Evolutionary conservation across 257 asterid genomes (phyloP).

Genomic region (Nicotiana undulata): DNA sequence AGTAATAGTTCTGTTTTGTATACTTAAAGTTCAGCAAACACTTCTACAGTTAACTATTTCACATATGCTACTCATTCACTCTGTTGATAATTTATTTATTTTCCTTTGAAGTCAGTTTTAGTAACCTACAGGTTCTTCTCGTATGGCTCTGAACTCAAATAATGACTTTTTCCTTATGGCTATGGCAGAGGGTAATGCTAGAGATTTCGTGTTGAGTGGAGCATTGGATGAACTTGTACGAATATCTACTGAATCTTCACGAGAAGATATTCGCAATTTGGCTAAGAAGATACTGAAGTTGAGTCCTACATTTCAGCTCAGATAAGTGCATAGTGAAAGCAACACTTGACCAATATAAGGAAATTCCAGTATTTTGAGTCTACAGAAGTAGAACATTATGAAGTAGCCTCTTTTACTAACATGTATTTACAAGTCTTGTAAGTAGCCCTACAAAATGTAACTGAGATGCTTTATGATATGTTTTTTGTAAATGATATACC

Average conservation of each 20-base stretch:
- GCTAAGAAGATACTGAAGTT: constrained; percentile 67
- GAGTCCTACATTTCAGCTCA: constrained; percentile 46
- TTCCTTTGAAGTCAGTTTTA: background rate
- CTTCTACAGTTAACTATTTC: background rate
- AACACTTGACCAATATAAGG: background rate
- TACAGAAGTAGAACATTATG: background rate
- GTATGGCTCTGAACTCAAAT: background rate
- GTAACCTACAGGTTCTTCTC: background rate
- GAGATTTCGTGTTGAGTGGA: constrained; percentile 56
- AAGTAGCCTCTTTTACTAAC: background rate
- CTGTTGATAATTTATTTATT: background rate
- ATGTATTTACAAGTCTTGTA: background rate
- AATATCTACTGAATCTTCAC: constrained; percentile 58
- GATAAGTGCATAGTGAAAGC: constrained; percentile 19
- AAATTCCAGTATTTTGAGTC: background rate
- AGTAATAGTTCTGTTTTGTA: background rate
- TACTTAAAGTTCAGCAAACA: background rate
- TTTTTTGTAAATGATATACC: background rate
- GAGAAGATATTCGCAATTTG: constrained; percentile 87
- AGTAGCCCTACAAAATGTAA: background rate
- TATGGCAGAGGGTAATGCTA: constrained; percentile 60
- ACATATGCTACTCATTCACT: background rate
- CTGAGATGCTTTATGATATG: background rate
- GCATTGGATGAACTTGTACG: constrained; percentile 53
- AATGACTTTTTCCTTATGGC: background rate